Base-by-base conservation (phyloP, 1,139 yeast species). In the Nakaseomyces kungkrabaensis region DNA sequence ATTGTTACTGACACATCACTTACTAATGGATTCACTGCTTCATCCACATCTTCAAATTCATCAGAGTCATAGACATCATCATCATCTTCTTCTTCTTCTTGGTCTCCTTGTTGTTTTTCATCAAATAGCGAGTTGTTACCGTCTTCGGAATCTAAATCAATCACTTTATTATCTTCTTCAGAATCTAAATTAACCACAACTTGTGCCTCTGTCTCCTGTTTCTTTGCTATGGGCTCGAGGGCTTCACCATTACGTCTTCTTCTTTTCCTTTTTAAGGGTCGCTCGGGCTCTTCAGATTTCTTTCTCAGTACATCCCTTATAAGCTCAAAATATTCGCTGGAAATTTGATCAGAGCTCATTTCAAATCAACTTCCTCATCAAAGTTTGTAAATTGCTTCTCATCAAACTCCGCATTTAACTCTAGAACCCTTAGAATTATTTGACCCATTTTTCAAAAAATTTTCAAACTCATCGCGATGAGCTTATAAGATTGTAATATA, bases 41-140 rank as follows among this genome's bases (percentile, higher is more conserved):
- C 52, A n/a, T 41, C 44, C 11, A 71, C 74, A 52, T 74, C 76
- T 53, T 72, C 75, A 52, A 66, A 71, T 3, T 67, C 72, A 32
- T 68, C 72, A 13, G 68, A 68, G 45, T 64, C 66, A 46, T 61
- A 68, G 3, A 66, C 70, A 4, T 61, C 67, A 5, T 55, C 62
- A 4, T 52, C 56, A 25, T 47, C 48, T 46, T 47, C 47, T 3
- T 50, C 53, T n/a, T 61, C 67, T 5, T 55, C 62, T 4, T 52
- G 56, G 25, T 47, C 48, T 45, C 46, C 47, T 4, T 50, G 52
- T 38, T 49, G 43, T 8, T 48, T 43, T 24, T 32, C 46, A 49
- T 26, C 29, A 32, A 37, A 11, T 4, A 5, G 4, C 11, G 17
- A 37, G 29, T 37, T 31, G 24, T 37, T 27, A 27, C 24, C 32